Conservation (phyloP, 164 flowering plant genomes). For the Cinnamomum micranthum region DNA sequence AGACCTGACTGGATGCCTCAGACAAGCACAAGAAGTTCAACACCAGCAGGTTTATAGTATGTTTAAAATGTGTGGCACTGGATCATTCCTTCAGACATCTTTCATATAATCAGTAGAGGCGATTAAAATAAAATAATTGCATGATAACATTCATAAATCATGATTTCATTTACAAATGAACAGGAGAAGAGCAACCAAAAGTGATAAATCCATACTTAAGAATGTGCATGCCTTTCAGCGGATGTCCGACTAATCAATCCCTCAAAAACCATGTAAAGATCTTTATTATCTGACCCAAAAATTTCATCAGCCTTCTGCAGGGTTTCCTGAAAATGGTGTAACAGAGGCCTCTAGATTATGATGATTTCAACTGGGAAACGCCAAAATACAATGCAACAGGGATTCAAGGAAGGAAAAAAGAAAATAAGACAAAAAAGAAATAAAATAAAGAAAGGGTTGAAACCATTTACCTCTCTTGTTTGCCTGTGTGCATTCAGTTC, state of each 20-base stretch:
- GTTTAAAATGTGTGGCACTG: no score
- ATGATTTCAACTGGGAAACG: background rate
- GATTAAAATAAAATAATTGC: background rate
- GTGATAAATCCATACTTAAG: background rate
- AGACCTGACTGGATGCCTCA: no score
- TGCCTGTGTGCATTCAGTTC: constrained; percentile 89
- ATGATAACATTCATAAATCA: background rate
- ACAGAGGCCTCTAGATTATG: background rate
- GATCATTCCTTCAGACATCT: no score
- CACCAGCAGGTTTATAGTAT: no score
- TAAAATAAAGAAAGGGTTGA: background rate
- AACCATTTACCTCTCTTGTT: constrained; percentile 60
- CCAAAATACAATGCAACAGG: background rate
- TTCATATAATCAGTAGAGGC: no score
- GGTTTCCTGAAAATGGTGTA: constrained; percentile 58
- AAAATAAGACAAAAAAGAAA: background rate
- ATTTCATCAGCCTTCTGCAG: constrained; percentile 80
- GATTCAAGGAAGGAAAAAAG: background rate
- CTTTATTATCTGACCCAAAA: constrained; percentile 83
- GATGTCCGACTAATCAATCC: constrained; percentile 62
- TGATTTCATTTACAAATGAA: background rate
- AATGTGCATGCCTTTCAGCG: background rate
- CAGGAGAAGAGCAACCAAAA: background rate
- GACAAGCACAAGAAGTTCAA: no score
- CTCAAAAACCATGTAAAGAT: constrained; percentile 71